A percentile compares a stretch with the other conserved stretches of the same genome.
These are phyloP conservation scores for Colletotrichum sp. DNA, from an alignment of 2,329 filamentous ascomycete species.

Conservation along the genomic window DNA sequence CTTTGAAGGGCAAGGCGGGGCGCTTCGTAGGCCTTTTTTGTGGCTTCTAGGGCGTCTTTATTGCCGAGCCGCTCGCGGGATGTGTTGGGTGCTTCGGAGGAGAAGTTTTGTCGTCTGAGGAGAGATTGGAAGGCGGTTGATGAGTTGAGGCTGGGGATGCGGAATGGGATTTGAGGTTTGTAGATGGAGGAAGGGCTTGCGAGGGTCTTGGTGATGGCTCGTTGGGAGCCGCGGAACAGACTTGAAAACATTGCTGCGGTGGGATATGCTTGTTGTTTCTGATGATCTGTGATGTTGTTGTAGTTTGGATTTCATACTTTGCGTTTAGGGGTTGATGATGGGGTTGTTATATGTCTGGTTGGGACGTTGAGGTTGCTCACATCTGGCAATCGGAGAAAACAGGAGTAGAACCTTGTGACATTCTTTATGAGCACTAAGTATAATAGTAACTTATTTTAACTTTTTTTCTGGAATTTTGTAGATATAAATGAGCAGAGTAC, in stretches of 20 bases:
- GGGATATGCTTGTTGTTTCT: rapidly evolving
- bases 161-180: background rate
- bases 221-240: background rate
- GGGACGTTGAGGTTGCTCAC: background rate
- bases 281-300: background rate
- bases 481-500: background rate
- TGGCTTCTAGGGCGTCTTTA: background rate
- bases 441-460: background rate
- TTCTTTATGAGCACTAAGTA: background rate
- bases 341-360: background rate
- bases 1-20: background rate
- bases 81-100: background rate
- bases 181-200: rapidly evolving
- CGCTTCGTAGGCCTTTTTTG: background rate
- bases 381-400: background rate
- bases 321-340: background rate
- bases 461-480: background rate
- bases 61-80: rapidly evolving
- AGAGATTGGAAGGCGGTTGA: background rate
- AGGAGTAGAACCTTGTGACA: background rate
- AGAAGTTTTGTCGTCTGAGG: background rate
- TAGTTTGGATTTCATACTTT: background rate
- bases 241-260: background rate
- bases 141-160: rapidly evolving
- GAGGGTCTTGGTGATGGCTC: background rate